Percentiles rank a stretch among this genome's conserved stretches.
phyloP scores from a whole-genome alignment of 768 basidiomycete genomes.

The Lentinula sp. region DNA sequence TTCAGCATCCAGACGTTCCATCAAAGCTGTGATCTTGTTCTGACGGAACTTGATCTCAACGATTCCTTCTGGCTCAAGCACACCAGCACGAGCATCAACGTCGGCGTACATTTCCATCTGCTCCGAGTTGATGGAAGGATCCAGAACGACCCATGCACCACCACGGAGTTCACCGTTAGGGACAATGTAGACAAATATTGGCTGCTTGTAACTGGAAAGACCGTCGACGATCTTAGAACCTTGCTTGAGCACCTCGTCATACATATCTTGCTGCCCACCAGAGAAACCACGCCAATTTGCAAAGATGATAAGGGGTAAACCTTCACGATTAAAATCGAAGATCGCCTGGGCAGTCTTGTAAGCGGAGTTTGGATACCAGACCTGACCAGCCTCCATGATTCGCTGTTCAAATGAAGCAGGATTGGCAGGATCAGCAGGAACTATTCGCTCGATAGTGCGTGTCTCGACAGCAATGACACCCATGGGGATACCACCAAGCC shows the following conservation, averaged over 20 bases:
- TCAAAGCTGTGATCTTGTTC: constrained; percentile 82
- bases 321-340: constrained; percentile 97
- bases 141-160: constrained; percentile 98
- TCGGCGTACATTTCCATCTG: constrained; percentile 99
- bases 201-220: constrained; percentile 93
- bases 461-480: constrained; percentile 99
- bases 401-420: constrained; percentile 93
- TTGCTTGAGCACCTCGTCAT: constrained; percentile 94
- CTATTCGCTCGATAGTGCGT: constrained; percentile 91
- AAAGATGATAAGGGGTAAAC: constrained; percentile 94
- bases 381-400: constrained; percentile 99
- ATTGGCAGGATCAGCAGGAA: constrained; percentile 97
- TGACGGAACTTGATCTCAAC: constrained; percentile 97
- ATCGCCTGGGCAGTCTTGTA: constrained; percentile 99
- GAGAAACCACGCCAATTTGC: constrained; percentile 99
- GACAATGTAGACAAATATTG: constrained; percentile 96
- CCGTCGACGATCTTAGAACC: constrained; percentile 99
- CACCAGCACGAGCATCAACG: constrained; percentile 91
- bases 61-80: constrained; percentile 94
- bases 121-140: constrained; percentile 93
- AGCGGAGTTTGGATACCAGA: constrained; percentile 99
- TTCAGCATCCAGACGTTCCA: constrained; percentile 87
- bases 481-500: constrained; percentile 94
- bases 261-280: constrained; percentile 99
- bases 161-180: constrained; percentile 98